A percentile compares a stretch with the other conserved stretches of the same genome.
phyloP scores from a whole-genome alignment of 345 rosid species.

The Trapa bicornis region DNA sequence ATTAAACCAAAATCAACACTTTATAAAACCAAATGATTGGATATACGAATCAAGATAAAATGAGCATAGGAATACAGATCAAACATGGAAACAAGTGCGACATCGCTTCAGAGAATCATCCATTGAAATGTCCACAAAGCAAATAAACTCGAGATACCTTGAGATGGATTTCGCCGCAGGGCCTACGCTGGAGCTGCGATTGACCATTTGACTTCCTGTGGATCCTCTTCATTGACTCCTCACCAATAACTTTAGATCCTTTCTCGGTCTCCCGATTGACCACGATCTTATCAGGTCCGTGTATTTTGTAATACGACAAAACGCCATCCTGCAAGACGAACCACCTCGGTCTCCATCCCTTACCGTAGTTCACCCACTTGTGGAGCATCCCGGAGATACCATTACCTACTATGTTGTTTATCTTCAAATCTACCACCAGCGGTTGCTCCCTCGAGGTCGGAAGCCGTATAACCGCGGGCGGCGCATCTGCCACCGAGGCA shows the following conservation, averaged over 20 bases:
- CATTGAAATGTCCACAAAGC: not conserved
- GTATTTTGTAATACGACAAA: slow-evolving; percentile 62
- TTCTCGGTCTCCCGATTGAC: slow-evolving; percentile 52
- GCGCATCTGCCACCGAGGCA: slow-evolving; percentile 4
- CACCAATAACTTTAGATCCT: slow-evolving; percentile 63
- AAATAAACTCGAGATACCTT: slow-evolving; percentile 27
- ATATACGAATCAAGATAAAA: not conserved
- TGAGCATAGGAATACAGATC: not conserved
- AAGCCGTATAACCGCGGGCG: slow-evolving; percentile 12
- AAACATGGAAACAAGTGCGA: not conserved
- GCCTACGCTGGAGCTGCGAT: slow-evolving; percentile 26
- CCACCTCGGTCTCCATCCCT: slow-evolving; percentile 65
- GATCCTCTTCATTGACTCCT: slow-evolving; percentile 41
- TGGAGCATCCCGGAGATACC: slow-evolving; percentile 42
- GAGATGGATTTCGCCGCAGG: slow-evolving; percentile 68
- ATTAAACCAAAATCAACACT: no score
- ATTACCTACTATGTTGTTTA: slow-evolving; percentile 30
- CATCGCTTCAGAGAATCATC: not conserved
- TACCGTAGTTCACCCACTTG: slow-evolving; percentile 60
- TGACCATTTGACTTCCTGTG: slow-evolving; percentile 26
- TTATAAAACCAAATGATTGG: not conserved
- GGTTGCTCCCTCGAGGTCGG: slow-evolving; percentile 34
- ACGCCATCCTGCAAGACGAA: slow-evolving; percentile 71
- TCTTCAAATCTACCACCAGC: slow-evolving; percentile 49
- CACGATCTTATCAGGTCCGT: slow-evolving; percentile 54